These are phyloP conservation scores for Aspergillus ibericus DNA, from an alignment of 2,329 filamentous ascomycete genomes.

Conservation along the genomic window DNA sequence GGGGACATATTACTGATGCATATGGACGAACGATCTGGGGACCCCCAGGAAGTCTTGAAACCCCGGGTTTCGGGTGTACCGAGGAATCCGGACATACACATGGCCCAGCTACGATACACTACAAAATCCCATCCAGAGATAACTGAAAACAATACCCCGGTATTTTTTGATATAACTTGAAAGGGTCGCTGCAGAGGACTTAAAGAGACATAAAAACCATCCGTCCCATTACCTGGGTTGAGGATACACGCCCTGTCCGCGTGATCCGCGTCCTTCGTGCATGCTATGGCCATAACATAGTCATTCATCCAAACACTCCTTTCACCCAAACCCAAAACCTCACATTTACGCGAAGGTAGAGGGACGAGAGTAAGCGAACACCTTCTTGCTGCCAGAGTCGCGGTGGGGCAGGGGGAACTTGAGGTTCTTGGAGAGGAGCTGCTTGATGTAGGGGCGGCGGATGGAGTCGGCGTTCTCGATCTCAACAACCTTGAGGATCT, in stretches of 20 bases:
- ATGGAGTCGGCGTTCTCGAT: constrained; percentile 91
- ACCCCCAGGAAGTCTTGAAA: too few species aligned
- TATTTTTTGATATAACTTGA: constrained; percentile 43
- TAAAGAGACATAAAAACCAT: constrained; percentile 43
- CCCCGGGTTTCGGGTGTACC: too few species aligned
- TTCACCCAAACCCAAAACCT: constrained; percentile 35
- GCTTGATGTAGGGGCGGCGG: constrained; percentile 99
- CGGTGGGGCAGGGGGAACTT: constrained; percentile 99
- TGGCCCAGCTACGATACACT: neutral
- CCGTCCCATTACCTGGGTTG: constrained; percentile 34
- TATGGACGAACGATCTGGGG: too few species aligned
- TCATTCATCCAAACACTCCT: constrained; percentile 44
- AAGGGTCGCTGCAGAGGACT: constrained; percentile 42
- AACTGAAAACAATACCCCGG: constrained; percentile 31
- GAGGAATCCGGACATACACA: too few species aligned
- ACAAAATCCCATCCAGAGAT: neutral
- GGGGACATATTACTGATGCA: neutral
- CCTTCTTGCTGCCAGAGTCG: constrained; percentile 81
- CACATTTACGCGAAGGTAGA: constrained; percentile 91
- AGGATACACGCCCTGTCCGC: constrained; percentile 38
- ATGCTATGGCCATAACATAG: constrained; percentile 45
- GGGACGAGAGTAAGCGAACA: constrained; percentile 90
- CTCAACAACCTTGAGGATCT: constrained; percentile 99
- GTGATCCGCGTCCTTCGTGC: constrained; percentile 40
- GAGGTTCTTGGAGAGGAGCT: constrained; percentile 91